Evolutionary conservation across 2,329 filamentous ascomycete species (phyloP), one percentile per base, ranked within the genome.

Genomic region (Harringtonia aguacate): DNA sequence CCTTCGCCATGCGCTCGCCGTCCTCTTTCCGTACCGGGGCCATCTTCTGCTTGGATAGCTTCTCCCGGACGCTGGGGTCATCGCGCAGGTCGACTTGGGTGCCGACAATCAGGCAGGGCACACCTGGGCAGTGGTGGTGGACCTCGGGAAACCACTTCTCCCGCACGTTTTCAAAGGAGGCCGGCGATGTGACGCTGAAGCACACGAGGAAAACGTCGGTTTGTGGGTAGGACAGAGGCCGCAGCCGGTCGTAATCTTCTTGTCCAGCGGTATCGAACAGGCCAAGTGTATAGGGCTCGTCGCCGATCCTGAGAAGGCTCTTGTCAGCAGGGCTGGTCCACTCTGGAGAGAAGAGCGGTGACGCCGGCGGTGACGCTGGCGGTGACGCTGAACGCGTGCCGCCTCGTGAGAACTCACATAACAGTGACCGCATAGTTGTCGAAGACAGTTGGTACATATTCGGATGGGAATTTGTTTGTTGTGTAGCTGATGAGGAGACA

Each of bases 401-500:
- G 18, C 14, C 38, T 20, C 10, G 18, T 35, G 12, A 56, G 48
- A 45, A 82, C 88, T 81, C 76, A 95, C 92, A 98, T 98, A 55
- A 98, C 92, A 54, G 92, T 98, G 63, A 98, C 92, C 46, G 92
- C 92, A 77, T 98, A 98, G 70, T 98, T 98, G 68, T 98, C 92
- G 67, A 98, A 98, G 52, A 98, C 92, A 27, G 92, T 98, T 42
- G 92, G 92, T 47, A 98, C 92, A 66, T 98, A 98, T 89, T 98
- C 92, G 58, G 89, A 95, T 30, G 92, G 92, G 66, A 98, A 98
- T 61, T 97, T 97, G 77, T 98, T 98, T 52, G 92, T 98, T 53
- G 92, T 98, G 70, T 98, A 98, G 64, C 87, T 94, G 71, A 98
- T 98, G 62, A 98, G 80, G 53, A 98, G 80, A 70, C 92, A 98